Conservation (phyloP, 441 rosid genomes). For the Gossypium aridum region DNA sequence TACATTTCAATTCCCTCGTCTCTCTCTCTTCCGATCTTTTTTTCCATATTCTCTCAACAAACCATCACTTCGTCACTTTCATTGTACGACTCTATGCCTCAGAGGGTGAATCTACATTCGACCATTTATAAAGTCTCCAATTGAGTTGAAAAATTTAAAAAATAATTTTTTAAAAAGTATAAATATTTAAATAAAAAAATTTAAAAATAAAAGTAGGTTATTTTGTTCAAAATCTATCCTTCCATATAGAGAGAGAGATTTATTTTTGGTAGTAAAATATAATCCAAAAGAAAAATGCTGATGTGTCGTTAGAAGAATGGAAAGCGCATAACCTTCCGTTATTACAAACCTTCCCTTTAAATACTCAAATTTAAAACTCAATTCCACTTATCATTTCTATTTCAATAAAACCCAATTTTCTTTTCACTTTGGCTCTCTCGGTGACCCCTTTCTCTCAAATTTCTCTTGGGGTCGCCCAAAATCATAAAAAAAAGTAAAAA, state of each 20-base stretch:
- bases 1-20: too few species aligned
- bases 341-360: not conserved
- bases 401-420: not conserved
- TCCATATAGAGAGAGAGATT: not conserved
- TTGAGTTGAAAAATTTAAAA: too few species aligned
- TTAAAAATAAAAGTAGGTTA: too few species aligned
- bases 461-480: constrained; percentile 19
- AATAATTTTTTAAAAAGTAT: too few species aligned
- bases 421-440: not conserved
- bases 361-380: not conserved
- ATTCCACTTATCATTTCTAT: not conserved
- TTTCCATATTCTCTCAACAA: too few species aligned
- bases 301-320: not conserved
- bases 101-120: too few species aligned
- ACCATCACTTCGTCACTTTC: too few species aligned
- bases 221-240: too few species aligned
- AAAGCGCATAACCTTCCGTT: not conserved
- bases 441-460: constrained; percentile 17
- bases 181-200: too few species aligned
- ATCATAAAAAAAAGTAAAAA: not conserved
- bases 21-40: too few species aligned
- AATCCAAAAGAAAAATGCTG: not conserved
- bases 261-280: not conserved
- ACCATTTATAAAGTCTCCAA: too few species aligned
- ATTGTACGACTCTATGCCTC: too few species aligned